A percentile compares a stretch with the other conserved stretches of the same genome.
Evolutionary conservation across 2,329 filamentous ascomycete species (phyloP).

Genomic region (Sarocladium oryzae): DNA sequence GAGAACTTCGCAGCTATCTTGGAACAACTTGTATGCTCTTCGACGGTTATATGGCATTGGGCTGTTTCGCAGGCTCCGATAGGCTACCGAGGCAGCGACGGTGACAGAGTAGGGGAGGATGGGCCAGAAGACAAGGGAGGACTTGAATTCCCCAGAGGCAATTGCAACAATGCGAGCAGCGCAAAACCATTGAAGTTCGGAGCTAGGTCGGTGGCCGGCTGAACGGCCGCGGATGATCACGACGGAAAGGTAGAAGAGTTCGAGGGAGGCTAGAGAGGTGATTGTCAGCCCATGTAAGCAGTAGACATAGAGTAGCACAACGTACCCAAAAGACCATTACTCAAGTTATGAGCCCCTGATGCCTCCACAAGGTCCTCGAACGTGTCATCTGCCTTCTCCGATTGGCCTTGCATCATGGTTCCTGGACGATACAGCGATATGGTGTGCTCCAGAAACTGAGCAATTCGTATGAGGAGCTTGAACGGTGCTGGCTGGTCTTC

Average conservation of each 20-base stretch:
- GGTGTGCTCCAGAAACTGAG: slow-evolving; percentile 16
- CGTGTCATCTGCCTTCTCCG: slow-evolving; percentile 12
- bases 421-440: slow-evolving; percentile 18
- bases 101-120: slow-evolving; percentile 18
- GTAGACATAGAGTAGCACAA: neutral
- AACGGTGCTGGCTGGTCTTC: slow-evolving; percentile 17
- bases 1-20: slow-evolving; percentile 16
- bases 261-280: slow-evolving; percentile 13
- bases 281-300: neutral
- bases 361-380: slow-evolving; percentile 14
- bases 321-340: slow-evolving; percentile 15
- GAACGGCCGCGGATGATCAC: slow-evolving; percentile 16
- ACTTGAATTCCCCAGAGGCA: slow-evolving; percentile 15
- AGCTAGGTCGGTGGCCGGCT: slow-evolving; percentile 10
- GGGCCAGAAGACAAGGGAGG: slow-evolving; percentile 17
- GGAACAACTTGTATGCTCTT: slow-evolving; percentile 15
- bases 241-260: slow-evolving; percentile 18
- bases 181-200: slow-evolving; percentile 17
- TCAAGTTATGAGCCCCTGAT: slow-evolving; percentile 12
- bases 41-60: slow-evolving; percentile 15
- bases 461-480: slow-evolving; percentile 17
- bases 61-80: slow-evolving; percentile 17
- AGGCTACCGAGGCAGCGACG: slow-evolving; percentile 17
- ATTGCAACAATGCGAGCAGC: slow-evolving; percentile 16
- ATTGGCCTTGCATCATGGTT: slow-evolving; percentile 9